Conservation (phyloP, 352 stramenopile genomes). For the Globisporangium carolinianum region DNA sequence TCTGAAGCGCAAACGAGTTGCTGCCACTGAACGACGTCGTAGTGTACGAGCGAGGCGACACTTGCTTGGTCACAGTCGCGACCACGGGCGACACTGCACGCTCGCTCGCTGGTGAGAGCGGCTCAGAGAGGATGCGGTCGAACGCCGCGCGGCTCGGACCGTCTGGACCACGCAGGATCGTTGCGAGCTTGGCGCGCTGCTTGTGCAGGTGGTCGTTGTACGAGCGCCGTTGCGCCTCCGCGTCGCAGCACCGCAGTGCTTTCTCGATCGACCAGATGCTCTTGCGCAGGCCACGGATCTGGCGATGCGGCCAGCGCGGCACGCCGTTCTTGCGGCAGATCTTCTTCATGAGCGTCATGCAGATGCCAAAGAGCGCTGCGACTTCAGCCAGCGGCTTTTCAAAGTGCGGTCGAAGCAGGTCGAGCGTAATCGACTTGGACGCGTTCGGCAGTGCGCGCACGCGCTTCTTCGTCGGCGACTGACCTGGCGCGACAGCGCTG, state of each 20-base stretch:
- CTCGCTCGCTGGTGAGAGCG: slow-evolving; percentile 48
- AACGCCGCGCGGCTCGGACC: slow-evolving; percentile 46
- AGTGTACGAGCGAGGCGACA: slow-evolving; percentile 4
- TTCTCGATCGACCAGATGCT: slow-evolving; percentile 81
- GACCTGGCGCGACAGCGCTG: slow-evolving; percentile 6
- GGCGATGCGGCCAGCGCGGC: slow-evolving; percentile 63
- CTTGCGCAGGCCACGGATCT: slow-evolving; percentile 67
- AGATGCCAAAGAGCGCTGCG: slow-evolving; percentile 70
- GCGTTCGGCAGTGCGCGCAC: slow-evolving; percentile 64
- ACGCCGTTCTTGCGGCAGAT: slow-evolving; percentile 78
- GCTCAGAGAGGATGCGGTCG: slow-evolving; percentile 55
- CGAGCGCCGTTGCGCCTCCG: slow-evolving; percentile 47
- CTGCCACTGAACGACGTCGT: slow-evolving; percentile 1
- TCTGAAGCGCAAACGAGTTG: slow-evolving; percentile 6
- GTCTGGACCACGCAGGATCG: slow-evolving; percentile 54
- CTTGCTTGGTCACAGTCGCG: slow-evolving; percentile 5
- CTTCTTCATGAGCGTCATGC: slow-evolving; percentile 83
- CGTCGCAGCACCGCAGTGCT: slow-evolving; percentile 56
- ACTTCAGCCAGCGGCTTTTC: slow-evolving; percentile 71
- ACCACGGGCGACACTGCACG: slow-evolving; percentile 23
- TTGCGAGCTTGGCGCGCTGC: slow-evolving; percentile 61
- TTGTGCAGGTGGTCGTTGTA: slow-evolving; percentile 73
- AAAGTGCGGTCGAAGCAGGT: slow-evolving; percentile 65
- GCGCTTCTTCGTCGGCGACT: slow-evolving; percentile 59
- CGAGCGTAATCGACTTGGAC: slow-evolving; percentile 74